Evolutionary conservation across 176 grass and related monocot species (phyloP).

Genomic region (Triticum urartu): DNA sequence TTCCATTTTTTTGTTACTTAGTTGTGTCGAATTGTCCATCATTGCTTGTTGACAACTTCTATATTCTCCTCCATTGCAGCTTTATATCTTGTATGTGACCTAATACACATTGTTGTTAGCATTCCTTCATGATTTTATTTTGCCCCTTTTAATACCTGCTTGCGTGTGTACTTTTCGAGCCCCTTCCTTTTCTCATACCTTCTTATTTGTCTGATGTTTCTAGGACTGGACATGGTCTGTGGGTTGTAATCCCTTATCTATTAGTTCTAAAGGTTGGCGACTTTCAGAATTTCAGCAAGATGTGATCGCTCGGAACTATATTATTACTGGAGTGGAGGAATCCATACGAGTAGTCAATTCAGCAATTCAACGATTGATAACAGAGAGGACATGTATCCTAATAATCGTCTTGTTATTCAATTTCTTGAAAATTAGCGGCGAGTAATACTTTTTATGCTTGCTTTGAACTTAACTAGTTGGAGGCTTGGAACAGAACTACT

Average conservation of each 20-base stretch:
- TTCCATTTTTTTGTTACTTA: not conserved
- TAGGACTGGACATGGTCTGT: conserved; percentile 98
- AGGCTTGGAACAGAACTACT: not conserved
- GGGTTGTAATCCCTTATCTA: conserved; percentile 82
- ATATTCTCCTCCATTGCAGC: conserved; percentile 2
- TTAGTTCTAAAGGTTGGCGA: conserved; percentile 75
- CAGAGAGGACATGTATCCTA: conserved; percentile 74
- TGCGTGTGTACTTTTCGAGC: not conserved
- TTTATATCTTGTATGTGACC: not conserved
- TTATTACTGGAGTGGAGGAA: conserved; percentile 86
- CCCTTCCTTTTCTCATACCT: not conserved
- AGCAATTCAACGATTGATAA: conserved; percentile 65
- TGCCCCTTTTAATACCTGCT: not conserved
- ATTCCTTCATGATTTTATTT: not conserved
- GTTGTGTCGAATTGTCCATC: conserved; percentile 1
- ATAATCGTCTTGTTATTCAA: conserved; percentile 22
- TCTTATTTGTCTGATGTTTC: conserved; percentile 13
- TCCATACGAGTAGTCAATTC: conserved; percentile 77
- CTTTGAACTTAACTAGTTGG: not conserved
- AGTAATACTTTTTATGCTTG: conserved; percentile 19
- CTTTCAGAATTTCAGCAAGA: conserved; percentile 81
- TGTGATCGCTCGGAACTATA: conserved; percentile 79
- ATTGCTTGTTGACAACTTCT: not conserved
- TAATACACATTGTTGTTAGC: not conserved
- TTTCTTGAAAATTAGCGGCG: conserved; percentile 8